A percentile compares a stretch with the other conserved stretches of the same genome.
phyloP scores from a whole-genome alignment of 192 early-diverging fungal genomes.

The Entomortierella beljakovae region DNA sequence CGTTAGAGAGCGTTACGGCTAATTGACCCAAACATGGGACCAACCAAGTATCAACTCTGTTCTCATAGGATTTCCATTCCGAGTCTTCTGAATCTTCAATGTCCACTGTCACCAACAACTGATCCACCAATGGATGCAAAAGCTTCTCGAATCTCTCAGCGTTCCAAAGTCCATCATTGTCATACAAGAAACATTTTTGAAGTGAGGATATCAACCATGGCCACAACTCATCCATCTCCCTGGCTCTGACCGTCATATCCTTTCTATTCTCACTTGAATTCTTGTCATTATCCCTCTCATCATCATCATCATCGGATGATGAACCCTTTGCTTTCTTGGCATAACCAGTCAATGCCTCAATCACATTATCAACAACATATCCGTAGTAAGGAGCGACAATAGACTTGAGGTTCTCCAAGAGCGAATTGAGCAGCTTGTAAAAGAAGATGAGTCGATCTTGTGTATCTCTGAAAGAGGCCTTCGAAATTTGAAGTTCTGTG shows the following conservation, averaged over 20 bases:
- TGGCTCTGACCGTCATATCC: conserved; percentile 28
- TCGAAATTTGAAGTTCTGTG: conserved; percentile 52
- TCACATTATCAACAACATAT: conserved; percentile 78
- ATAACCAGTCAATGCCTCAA: conserved; percentile 67
- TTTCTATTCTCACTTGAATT: conserved; percentile 41
- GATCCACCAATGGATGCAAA: conserved; percentile 75
- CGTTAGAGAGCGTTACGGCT: conserved; percentile 80
- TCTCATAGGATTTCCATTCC: conserved; percentile 58
- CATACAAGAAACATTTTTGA: conserved; percentile 74
- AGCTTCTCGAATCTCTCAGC: conserved; percentile 84
- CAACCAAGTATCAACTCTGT: conserved; percentile 68
- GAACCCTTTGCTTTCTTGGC: conserved; percentile 35
- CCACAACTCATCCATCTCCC: conserved; percentile 75
- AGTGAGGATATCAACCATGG: conserved; percentile 75
- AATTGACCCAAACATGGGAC: conserved; percentile 86
- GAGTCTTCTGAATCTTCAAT: background rate
- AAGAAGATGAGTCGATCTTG: conserved; percentile 56
- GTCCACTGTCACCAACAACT: conserved; percentile 71
- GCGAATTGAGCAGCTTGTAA: conserved; percentile 54
- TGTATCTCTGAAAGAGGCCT: conserved; percentile 30
- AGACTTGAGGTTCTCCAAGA: conserved; percentile 61
- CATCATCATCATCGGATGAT: conserved; percentile 17
- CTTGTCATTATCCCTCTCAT: conserved; percentile 2
- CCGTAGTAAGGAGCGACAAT: conserved; percentile 82
- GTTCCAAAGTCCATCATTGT: conserved; percentile 76